Evolutionary conservation across 2,329 filamentous ascomycete genomes (phyloP).

Genomic region (Xylariales sp.): DNA sequence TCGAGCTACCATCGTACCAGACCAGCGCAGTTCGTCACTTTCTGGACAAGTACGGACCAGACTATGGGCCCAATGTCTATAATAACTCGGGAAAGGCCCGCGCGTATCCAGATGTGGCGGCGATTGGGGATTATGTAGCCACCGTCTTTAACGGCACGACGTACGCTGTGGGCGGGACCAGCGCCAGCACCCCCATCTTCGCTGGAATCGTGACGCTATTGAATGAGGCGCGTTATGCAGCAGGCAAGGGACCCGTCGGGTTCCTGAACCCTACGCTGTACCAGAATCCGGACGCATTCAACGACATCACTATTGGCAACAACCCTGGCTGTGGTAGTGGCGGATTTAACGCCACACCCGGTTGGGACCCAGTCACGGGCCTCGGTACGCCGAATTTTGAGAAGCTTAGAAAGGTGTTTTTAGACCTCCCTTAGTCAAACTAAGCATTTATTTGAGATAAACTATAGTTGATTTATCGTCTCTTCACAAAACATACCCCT

Average conservation of each 20-base stretch:
- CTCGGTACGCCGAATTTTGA: slow-evolving; percentile 21
- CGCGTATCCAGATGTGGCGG: slow-evolving; percentile 5
- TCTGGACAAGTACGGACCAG: slow-evolving; percentile 19
- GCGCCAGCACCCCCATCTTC: slow-evolving; percentile 47
- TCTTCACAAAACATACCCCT: too few relatives aligned
- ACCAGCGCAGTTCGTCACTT: slow-evolving; percentile 31
- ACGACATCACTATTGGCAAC: slow-evolving; percentile 19
- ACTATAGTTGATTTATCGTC: too few relatives aligned
- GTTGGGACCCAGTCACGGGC: slow-evolving; percentile 22
- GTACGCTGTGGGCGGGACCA: slow-evolving; percentile 16
- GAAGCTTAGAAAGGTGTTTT: slow-evolving; percentile 16
- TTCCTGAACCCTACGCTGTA: slow-evolving; percentile 32
- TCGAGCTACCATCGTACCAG: slow-evolving; percentile 35
- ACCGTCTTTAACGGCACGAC: slow-evolving; percentile 3
- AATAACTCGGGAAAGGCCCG: slow-evolving; percentile 2
- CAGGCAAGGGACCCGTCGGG: slow-evolving; percentile 28
- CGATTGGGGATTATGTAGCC: neutral
- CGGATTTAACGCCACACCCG: slow-evolving; percentile 17
- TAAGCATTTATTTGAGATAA: too few relatives aligned
- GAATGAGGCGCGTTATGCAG: slow-evolving; percentile 29
- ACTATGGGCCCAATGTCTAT: slow-evolving; percentile 2
- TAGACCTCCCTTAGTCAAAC: too few relatives aligned
- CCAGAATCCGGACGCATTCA: slow-evolving; percentile 12
- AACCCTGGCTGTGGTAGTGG: slow-evolving; percentile 21
- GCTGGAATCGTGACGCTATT: slow-evolving; percentile 49